Base-by-base conservation (phyloP, 2,329 filamentous ascomycete species). In the Cladosporium sp. region DNA sequence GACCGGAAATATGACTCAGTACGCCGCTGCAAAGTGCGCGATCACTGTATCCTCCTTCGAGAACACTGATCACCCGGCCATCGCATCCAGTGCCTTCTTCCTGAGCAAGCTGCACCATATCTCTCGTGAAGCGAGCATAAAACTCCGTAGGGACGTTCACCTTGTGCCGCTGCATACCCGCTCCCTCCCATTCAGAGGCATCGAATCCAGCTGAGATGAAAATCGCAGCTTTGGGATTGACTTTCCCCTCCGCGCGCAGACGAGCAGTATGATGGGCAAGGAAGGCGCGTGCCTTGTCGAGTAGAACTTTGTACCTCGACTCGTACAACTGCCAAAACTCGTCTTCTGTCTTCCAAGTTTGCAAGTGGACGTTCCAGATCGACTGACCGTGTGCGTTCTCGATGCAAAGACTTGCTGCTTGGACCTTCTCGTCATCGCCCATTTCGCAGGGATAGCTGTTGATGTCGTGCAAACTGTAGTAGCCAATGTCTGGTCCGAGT, bases 141-240 rank as follows among this genome's bases (percentile, higher is more conserved):
- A 98, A 98, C 47, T 92, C 88, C 0, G 92, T 98, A 0, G 93
- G 92, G 2, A 98, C 93, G 62, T 95, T 95, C 61, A 95, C 91
- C 51, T 87, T 85, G 68, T 98, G 93, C 40, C 93, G 80, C 69
- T 98, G 93, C 93, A 98, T 98, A 3, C 88, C 89, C 3, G 80
- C 76, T 15, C 86, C 84, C 67, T 98, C 93, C 83, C 88, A 94
- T 65, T 98, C 90, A 63, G 91, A 96, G 3, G 93, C 93, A 69
- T 98, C 93, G 57, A 98, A 98, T 0, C 93, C 94, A 2, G 93
- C 91, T 39, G 92, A 97, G 43, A 98, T 72, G 70, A 98, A 98
- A 39, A 98, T 90, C 29, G 88, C 92, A 2, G 87, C 88, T 61
- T 85, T 92, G 3, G 90, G 86, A 19, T 73, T 72, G 29, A 83